Conservation (phyloP, 1,284 basidiomycete species). For the Boletus austroedulis region DNA sequence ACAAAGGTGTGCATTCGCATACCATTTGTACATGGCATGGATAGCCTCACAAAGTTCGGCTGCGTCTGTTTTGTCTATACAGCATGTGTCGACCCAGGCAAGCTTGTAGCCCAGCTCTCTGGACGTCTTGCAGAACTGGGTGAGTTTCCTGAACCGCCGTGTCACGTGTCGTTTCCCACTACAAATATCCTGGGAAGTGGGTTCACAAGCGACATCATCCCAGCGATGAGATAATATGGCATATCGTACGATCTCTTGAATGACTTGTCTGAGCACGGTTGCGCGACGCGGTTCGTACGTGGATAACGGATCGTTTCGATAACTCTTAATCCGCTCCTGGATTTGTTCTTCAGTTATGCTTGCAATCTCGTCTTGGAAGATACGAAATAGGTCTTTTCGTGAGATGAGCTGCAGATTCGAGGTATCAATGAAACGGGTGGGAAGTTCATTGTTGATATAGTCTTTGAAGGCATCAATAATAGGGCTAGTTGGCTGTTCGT, state of each 20-base stretch:
- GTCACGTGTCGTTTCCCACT: too few species aligned
- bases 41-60: too few species aligned
- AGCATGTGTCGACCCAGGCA: constrained; percentile 20
- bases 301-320: background rate
- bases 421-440: constrained; percentile 14
- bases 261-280: constrained; percentile 5
- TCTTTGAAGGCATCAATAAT: background rate
- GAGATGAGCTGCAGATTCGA: constrained; percentile 8
- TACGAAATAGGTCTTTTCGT: background rate
- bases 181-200: constrained; percentile 1
- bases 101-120: background rate
- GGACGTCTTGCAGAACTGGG: too few species aligned
- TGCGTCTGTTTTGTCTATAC: constrained; percentile 12
- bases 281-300: background rate
- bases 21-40: too few species aligned
- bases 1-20: constrained; percentile 7
- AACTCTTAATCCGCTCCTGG: background rate
- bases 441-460: constrained; percentile 16
- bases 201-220: constrained; percentile 5
- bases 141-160: too few species aligned
- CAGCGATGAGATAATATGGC: constrained; percentile 15
- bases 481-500: background rate
- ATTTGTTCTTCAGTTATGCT: background rate
- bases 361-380: background rate
- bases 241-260: constrained; percentile 12